A percentile compares a stretch with the other conserved stretches of the same genome.
phyloP scores from a whole-genome alignment of 345 rosid genomes.

The Moricandia arvensis region DNA sequence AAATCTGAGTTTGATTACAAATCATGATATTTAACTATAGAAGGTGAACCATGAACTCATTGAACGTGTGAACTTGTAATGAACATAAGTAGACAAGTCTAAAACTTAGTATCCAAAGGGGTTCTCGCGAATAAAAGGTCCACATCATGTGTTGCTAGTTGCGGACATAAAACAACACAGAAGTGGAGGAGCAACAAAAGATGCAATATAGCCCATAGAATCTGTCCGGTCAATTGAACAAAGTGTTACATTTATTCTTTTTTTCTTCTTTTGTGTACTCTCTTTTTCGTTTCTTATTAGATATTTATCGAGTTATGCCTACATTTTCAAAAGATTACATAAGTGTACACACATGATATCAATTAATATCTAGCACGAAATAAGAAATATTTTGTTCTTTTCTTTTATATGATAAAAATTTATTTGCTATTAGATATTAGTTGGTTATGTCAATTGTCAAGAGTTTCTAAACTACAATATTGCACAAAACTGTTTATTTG shows the following conservation, averaged over 20 bases:
- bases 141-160: slow-evolving; percentile 34
- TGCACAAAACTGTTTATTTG: background rate
- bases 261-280: slow-evolving; percentile 7
- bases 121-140: slow-evolving; percentile 13
- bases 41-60: background rate
- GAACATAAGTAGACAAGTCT: slow-evolving; percentile 28
- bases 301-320: slow-evolving; percentile 14
- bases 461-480: background rate
- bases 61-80: slow-evolving; percentile 9
- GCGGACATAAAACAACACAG: slow-evolving; percentile 33
- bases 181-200: slow-evolving; percentile 39
- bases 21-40: background rate
- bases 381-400: background rate
- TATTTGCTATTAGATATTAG: background rate
- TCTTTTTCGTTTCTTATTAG: slow-evolving; percentile 8
- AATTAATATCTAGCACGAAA: background rate
- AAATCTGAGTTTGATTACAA: background rate
- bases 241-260: slow-evolving; percentile 21
- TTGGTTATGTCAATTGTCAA: background rate
- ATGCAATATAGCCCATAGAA: slow-evolving; percentile 35
- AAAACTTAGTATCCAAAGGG: slow-evolving; percentile 10
- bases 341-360: background rate
- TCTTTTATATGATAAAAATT: background rate
- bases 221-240: slow-evolving; percentile 39
- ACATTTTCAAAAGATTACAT: background rate